phyloP scores from a whole-genome alignment of 768 basidiomycete species.

The Boletus eberwhitei region DNA sequence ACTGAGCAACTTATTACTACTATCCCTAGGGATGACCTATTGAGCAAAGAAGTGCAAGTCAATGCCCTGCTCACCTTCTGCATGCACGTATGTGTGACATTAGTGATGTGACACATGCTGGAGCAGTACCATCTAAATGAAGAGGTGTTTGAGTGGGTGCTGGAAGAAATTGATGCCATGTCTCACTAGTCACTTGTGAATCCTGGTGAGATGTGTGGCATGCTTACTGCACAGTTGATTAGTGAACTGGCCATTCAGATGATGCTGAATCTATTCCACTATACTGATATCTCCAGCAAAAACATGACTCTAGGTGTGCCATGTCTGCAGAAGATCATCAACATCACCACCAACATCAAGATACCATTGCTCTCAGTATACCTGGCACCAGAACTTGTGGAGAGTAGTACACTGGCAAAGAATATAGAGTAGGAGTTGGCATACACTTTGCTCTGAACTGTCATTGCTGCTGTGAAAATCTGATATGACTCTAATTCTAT shows the following conservation, averaged over 20 bases:
- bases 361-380: slow-evolving; percentile 96
- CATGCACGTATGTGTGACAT: slow-evolving; percentile 88
- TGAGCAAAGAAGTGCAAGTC: slow-evolving; percentile 74
- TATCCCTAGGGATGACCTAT: slow-evolving; percentile 77
- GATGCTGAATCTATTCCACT: slow-evolving; percentile 99
- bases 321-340: slow-evolving; percentile 98
- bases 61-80: slow-evolving; percentile 91
- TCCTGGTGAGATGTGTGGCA: slow-evolving; percentile 99
- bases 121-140: too few species aligned
- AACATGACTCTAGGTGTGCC: slow-evolving; percentile 99
- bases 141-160: slow-evolving; percentile 96
- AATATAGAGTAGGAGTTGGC: slow-evolving; percentile 90
- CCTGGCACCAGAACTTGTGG: slow-evolving; percentile 67
- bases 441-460: slow-evolving; percentile 88
- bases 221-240: slow-evolving; percentile 95
- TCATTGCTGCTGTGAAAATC: too few species aligned
- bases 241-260: slow-evolving; percentile 99
- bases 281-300: too few species aligned
- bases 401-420: slow-evolving; percentile 47
- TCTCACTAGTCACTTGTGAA: slow-evolving; percentile 91
- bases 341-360: slow-evolving; percentile 97
- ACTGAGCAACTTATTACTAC: slow-evolving; percentile 77
- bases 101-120: slow-evolving; percentile 79
- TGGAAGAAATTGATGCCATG: slow-evolving; percentile 91
- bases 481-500: too few species aligned